Evolutionary conservation across 2,329 filamentous ascomycete species (phyloP).

Genomic region (Tolypocladium amazonense): DNA sequence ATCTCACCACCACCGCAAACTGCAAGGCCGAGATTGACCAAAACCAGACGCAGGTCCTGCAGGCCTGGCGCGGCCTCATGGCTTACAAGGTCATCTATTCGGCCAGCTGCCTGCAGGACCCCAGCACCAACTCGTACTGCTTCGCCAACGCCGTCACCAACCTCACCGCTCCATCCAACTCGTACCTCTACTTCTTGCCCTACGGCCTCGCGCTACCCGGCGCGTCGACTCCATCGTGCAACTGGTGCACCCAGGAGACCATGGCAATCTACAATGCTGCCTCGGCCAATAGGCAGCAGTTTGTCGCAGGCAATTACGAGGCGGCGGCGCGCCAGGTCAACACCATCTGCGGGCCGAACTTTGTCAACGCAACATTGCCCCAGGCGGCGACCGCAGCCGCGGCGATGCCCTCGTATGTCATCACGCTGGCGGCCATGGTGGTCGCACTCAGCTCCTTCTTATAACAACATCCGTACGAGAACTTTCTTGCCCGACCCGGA

Average conservation of each 20-base stretch:
- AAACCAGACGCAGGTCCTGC: conserved; percentile 58
- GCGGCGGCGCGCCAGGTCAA: conserved; percentile 65
- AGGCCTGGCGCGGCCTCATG: conserved; percentile 65
- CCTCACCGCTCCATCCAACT: conserved; percentile 54
- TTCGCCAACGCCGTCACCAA: conserved; percentile 82
- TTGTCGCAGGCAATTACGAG: conserved; percentile 59
- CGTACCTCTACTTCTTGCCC: conserved; percentile 78
- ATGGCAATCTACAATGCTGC: conserved; percentile 72
- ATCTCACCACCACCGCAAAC: conserved; percentile 50
- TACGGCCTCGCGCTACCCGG: conserved; percentile 62
- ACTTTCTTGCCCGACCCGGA: background rate
- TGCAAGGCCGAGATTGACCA: conserved; percentile 62
- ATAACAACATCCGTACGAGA: conserved; percentile 4
- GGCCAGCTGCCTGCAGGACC: conserved; percentile 68
- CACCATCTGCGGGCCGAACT: conserved; percentile 46
- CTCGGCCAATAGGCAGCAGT: conserved; percentile 53
- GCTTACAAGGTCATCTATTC: conserved; percentile 71
- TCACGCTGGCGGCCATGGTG: conserved; percentile 3
- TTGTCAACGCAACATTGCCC: conserved; percentile 46
- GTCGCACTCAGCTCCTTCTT: conserved; percentile 9
- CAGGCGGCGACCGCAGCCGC: conserved; percentile 13
- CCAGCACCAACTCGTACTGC: conserved; percentile 57
- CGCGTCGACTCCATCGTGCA: conserved; percentile 62
- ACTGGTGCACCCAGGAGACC: conserved; percentile 62
- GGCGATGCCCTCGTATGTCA: conserved; percentile 7